phyloP scores from a whole-genome alignment of 345 rosid species.

The Populus davidiana region DNA sequence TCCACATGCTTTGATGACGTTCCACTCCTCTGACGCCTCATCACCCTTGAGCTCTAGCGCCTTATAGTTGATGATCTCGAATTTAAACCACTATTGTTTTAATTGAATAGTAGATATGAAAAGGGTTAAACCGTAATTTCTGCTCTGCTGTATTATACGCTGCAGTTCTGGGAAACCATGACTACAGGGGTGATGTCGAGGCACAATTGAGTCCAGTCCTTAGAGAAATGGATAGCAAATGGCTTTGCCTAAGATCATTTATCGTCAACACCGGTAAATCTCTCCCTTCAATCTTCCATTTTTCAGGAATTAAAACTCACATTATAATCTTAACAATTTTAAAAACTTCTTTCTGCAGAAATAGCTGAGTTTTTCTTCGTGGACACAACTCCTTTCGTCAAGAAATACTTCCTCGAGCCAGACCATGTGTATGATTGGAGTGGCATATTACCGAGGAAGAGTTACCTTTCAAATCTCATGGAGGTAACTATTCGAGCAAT shows the following conservation, averaged over 20 bases:
- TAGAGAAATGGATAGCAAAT: constrained; percentile 35
- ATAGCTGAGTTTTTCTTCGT: constrained; percentile 56
- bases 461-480: constrained; percentile 44
- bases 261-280: constrained; percentile 38
- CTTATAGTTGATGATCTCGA: constrained; percentile 65
- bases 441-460: constrained; percentile 44
- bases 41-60: constrained; percentile 69
- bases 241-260: constrained; percentile 54
- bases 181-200: constrained; percentile 53
- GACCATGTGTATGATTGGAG: constrained; percentile 58
- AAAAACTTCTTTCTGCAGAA: constrained; percentile 20
- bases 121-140: too few relatives aligned
- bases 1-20: constrained; percentile 81
- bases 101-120: too few relatives aligned
- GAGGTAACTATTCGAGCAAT: constrained; percentile 20
- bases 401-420: constrained; percentile 45
- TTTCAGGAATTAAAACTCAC: not conserved
- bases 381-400: constrained; percentile 65
- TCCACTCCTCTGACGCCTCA: constrained; percentile 92
- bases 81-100: constrained; percentile 38
- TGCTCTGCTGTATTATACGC: not conserved
- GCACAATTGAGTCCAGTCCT: constrained; percentile 52
- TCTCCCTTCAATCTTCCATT: not conserved
- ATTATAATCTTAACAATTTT: too few relatives aligned
- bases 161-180: constrained; percentile 63